Evolutionary conservation across 23 red algal genomes (phyloP).

Genomic region (Gracilaria gracilis): DNA sequence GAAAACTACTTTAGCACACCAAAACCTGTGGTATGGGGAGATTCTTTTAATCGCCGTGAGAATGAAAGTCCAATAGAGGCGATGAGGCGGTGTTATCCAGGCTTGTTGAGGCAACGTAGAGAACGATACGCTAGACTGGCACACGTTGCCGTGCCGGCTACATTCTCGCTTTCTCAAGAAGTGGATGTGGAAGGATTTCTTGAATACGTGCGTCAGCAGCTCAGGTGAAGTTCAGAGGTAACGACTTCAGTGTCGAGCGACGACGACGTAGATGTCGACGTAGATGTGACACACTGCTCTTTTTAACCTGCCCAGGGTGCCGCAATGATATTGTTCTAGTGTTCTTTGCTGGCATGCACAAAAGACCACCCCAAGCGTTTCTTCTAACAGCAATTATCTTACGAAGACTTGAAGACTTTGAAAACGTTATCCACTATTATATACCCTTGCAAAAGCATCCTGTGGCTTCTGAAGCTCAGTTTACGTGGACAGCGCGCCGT

Average conservation of each 20-base stretch:
- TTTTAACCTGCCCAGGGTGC: too few species aligned
- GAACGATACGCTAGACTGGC: conserved; percentile 79
- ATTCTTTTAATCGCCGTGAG: conserved; percentile 39
- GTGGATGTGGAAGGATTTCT: conserved; percentile 63
- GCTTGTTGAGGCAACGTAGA: conserved; percentile 77
- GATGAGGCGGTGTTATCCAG: conserved; percentile 91
- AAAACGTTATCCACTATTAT: too few species aligned
- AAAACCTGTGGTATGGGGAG: conserved; percentile 98
- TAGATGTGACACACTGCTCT: not conserved
- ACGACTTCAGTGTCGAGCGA: too few species aligned
- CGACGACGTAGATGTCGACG: too few species aligned
- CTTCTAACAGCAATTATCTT: too few species aligned
- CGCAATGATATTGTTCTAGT: too few species aligned
- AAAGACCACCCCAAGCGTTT: too few species aligned
- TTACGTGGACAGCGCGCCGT: too few species aligned
- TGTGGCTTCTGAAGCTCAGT: too few species aligned
- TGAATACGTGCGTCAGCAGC: conserved; percentile 53
- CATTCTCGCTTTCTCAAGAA: conserved; percentile 55
- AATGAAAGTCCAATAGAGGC: conserved; percentile 56
- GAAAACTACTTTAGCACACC: conserved; percentile 89
- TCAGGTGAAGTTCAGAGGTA: not conserved
- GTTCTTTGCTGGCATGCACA: too few species aligned
- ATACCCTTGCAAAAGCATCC: too few species aligned
- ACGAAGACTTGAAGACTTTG: too few species aligned
- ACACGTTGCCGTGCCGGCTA: conserved; percentile 84